Evolutionary conservation across 257 asterid species (phyloP).

Genomic region (Salvia miltiorrhiza): DNA sequence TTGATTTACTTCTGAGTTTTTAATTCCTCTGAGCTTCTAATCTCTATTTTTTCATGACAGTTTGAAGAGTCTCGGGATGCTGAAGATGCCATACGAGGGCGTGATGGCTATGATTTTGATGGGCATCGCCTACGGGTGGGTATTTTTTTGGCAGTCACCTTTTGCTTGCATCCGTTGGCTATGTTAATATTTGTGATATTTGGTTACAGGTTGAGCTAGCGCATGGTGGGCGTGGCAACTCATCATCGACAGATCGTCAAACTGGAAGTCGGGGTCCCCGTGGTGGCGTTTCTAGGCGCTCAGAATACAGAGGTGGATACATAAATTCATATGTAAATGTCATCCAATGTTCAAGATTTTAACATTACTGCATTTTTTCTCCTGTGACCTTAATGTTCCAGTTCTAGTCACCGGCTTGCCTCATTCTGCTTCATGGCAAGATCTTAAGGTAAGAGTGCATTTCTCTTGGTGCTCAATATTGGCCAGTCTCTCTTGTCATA

Average conservation of each 20-base stretch:
- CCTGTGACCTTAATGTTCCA: constrained; percentile 26
- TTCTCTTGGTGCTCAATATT: constrained; percentile 12
- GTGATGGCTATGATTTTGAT: constrained; percentile 99
- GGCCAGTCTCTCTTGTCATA: neutral
- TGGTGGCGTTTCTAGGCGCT: constrained; percentile 93
- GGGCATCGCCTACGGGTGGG: constrained; percentile 92
- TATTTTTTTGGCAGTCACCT: constrained; percentile 5
- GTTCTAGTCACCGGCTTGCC: constrained; percentile 88
- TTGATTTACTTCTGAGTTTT: constrained; percentile 1
- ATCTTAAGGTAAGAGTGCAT: constrained; percentile 64
- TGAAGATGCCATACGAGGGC: constrained; percentile 98
- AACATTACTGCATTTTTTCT: constrained; percentile 12
- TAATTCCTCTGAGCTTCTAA: neutral
- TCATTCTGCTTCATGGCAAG: constrained; percentile 99
- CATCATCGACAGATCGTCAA: constrained; percentile 73
- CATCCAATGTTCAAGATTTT: neutral
- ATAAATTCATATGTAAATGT: constrained; percentile 4
- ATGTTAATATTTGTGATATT: neutral
- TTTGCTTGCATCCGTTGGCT: neutral
- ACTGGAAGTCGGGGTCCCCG: constrained; percentile 72
- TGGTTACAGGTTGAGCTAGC: constrained; percentile 87
- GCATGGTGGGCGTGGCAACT: constrained; percentile 93
- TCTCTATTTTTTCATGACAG: constrained; percentile 32
- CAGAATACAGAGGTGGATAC: constrained; percentile 71
- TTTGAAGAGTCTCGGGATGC: constrained; percentile 98